Conservation (phyloP, 257 asterid species). For the Rehmannia glutinosa region DNA sequence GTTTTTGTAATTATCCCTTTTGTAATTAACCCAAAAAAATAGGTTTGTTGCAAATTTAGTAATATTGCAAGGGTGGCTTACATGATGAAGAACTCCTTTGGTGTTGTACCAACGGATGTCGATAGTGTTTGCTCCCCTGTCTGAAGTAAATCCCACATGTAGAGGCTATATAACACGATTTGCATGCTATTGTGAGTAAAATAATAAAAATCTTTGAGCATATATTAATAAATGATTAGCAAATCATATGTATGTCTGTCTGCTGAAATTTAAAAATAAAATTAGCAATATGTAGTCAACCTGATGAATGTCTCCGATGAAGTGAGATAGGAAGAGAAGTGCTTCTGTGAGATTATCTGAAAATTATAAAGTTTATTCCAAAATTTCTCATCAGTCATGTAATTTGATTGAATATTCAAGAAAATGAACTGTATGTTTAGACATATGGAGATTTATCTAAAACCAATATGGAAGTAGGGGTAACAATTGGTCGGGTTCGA, state of each 20-base stretch:
- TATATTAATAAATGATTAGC: neutral
- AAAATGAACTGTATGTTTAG: too few relatives aligned
- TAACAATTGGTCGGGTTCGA: too few relatives aligned
- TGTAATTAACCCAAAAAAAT: too few relatives aligned
- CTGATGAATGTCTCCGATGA: slow-evolving; percentile 93
- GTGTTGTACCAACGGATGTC: slow-evolving; percentile 78
- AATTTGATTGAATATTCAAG: neutral
- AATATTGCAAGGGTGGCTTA: too few relatives aligned
- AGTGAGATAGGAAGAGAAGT: slow-evolving; percentile 84
- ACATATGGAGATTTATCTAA: too few relatives aligned
- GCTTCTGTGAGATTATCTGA: slow-evolving; percentile 91
- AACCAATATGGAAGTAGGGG: too few relatives aligned
- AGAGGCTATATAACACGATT: slow-evolving; percentile 48
- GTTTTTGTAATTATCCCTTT: neutral
- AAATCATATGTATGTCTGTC: too few relatives aligned
- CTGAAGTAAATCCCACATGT: slow-evolving; percentile 74
- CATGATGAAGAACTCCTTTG: slow-evolving; percentile 81
- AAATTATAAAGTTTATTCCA: neutral
- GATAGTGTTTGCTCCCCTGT: slow-evolving; percentile 67
- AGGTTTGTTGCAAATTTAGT: too few relatives aligned
- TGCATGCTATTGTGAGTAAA: neutral
- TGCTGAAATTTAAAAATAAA: too few relatives aligned
- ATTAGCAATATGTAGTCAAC: slow-evolving; percentile 19
- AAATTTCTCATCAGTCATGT: neutral
- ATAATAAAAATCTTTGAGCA: neutral